phyloP scores from a whole-genome alignment of 768 basidiomycete species.

The Lentinus brumalis region DNA sequence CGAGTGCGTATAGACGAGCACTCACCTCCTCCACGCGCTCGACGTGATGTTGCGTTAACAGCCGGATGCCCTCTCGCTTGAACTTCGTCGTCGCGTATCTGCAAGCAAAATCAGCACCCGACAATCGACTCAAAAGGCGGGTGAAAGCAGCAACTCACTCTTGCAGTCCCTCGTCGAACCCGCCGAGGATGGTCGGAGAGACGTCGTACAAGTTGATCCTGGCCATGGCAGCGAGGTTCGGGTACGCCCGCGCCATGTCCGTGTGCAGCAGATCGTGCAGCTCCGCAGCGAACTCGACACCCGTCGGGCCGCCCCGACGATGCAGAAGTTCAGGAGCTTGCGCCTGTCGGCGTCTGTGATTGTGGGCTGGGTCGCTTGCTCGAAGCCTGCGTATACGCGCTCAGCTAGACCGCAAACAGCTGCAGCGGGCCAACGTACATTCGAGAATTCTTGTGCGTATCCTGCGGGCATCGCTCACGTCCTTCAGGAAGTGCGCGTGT shows the following conservation, averaged over 20 bases:
- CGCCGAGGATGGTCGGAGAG: slow-evolving; percentile 72
- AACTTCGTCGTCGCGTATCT: slow-evolving; percentile 75
- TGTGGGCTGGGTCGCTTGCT: slow-evolving; percentile 82
- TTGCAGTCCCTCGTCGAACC: slow-evolving; percentile 68
- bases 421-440: slow-evolving; percentile 41
- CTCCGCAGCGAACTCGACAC: slow-evolving; percentile 85
- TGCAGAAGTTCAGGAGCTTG: slow-evolving; percentile 81
- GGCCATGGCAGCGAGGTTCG: slow-evolving; percentile 60
- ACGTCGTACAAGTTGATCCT: slow-evolving; percentile 84
- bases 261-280: slow-evolving; percentile 74
- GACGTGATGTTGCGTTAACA: slow-evolving; percentile 75
- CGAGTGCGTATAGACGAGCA: neutral
- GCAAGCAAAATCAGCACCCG: neutral
- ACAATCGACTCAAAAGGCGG: too few species aligned
- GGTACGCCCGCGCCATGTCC: slow-evolving; percentile 65
- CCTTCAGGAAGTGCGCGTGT: slow-evolving; percentile 80
- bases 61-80: slow-evolving; percentile 70
- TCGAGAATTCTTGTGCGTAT: slow-evolving; percentile 77
- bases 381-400: slow-evolving; percentile 52
- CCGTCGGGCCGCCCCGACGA: slow-evolving; percentile 83
- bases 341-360: slow-evolving; percentile 73
- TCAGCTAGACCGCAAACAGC: neutral
- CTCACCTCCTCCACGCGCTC: slow-evolving; percentile 62
- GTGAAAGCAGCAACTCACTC: slow-evolving; percentile 40
- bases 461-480: slow-evolving; percentile 71